Percentiles rank a stretch among this genome's conserved stretches.
These are phyloP conservation scores for Epithemia pelagica DNA, from an alignment of 108 stramenopile species.

Conservation along the genomic window DNA sequence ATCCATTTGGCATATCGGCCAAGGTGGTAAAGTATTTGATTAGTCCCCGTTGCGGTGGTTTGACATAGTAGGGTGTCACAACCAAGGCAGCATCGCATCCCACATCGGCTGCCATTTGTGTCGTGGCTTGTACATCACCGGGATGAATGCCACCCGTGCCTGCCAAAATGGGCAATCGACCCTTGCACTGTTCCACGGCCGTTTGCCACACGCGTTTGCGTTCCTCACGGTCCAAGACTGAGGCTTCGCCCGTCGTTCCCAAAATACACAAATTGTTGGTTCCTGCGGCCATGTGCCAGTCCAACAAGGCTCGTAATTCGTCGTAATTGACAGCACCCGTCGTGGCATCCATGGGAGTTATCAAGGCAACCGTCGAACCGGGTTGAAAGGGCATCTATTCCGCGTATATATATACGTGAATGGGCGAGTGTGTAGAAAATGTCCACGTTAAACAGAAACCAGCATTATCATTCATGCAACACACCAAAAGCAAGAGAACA, in stretches of 20 bases:
- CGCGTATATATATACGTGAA: too few species aligned
- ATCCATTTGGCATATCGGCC: constrained; percentile 43
- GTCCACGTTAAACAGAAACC: too few species aligned
- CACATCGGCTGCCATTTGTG: constrained; percentile 55
- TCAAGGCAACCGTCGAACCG: constrained; percentile 69
- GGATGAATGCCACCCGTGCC: constrained; percentile 75
- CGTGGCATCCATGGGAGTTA: constrained; percentile 56
- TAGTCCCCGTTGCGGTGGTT: constrained; percentile 73
- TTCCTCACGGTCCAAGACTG: constrained; percentile 49
- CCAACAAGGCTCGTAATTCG: constrained; percentile 39
- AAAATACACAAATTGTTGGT: constrained; percentile 75
- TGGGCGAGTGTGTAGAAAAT: too few species aligned
- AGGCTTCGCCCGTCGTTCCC: constrained; percentile 80
- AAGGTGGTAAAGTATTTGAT: constrained; percentile 54
- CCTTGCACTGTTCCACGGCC: constrained; percentile 50
- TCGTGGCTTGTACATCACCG: constrained; percentile 40
- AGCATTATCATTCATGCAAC: too few species aligned
- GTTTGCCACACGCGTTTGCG: constrained; percentile 43
- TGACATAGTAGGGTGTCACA: constrained; percentile 85
- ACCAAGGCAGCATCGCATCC: constrained; percentile 79
- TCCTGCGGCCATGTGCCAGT: constrained; percentile 53
- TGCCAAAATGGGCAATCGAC: constrained; percentile 46
- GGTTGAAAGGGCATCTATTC: constrained; percentile 17
- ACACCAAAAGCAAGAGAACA: too few species aligned
- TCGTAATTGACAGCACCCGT: constrained; percentile 47